Evolutionary conservation across 2,329 filamentous ascomycete species (phyloP).

Genomic region (Fusarium subglutinans): DNA sequence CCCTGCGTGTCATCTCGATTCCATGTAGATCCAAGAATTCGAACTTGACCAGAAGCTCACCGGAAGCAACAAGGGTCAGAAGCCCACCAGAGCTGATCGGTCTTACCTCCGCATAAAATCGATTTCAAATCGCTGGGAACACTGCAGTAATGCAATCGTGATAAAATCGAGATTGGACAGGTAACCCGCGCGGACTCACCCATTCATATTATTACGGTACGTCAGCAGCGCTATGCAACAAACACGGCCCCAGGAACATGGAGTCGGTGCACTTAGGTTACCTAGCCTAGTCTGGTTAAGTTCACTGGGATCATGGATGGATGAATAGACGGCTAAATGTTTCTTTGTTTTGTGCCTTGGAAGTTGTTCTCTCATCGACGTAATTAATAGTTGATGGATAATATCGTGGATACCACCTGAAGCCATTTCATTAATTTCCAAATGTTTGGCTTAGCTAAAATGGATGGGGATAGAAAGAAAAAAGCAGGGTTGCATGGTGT

Average conservation of each 20-base stretch:
- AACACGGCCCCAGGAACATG: constrained; percentile 10
- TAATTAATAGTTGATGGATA: constrained; percentile 24
- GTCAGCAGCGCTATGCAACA: constrained; percentile 22
- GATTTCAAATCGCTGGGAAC: constrained; percentile 23
- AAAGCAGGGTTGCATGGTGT: constrained; percentile 29
- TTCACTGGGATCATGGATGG: constrained; percentile 13
- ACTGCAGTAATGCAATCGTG: background rate
- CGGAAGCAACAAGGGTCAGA: constrained; percentile 21
- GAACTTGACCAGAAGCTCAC: constrained; percentile 31
- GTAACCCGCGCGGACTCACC: background rate
- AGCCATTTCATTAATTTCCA: constrained; percentile 23
- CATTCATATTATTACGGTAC: constrained; percentile 21
- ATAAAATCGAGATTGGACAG: constrained; percentile 29
- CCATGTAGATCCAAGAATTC: constrained; percentile 30
- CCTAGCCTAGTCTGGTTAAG: background rate
- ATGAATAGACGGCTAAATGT: constrained; percentile 1
- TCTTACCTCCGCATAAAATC: constrained; percentile 22
- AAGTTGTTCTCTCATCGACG: constrained; percentile 11
- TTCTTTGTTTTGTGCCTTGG: constrained; percentile 27
- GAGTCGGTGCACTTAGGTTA: constrained; percentile 4
- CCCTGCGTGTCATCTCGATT: constrained; percentile 37
- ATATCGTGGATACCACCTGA: constrained; percentile 1
- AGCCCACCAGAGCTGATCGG: constrained; percentile 24
- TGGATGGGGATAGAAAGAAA: background rate
- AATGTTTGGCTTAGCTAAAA: constrained; percentile 7